phyloP scores from a whole-genome alignment of 1,284 basidiomycete genomes.

The Flammula alnicola region DNA sequence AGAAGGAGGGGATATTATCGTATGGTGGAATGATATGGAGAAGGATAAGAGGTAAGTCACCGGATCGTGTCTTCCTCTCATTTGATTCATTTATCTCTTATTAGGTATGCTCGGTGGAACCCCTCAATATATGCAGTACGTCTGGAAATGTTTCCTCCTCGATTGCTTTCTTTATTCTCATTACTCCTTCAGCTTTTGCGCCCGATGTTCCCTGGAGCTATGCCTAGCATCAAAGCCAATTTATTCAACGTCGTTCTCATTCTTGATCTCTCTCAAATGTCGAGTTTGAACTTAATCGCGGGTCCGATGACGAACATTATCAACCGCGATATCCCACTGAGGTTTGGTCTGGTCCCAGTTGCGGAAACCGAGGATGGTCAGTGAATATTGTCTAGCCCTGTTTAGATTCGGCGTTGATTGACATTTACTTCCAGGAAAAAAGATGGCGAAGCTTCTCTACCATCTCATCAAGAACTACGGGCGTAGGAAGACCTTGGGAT shows the following conservation, averaged over 20 bases:
- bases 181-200: conserved; percentile 60
- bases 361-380: conserved; percentile 61
- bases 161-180: conserved; percentile 3
- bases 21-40: conserved; percentile 92
- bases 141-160: conserved; percentile 3
- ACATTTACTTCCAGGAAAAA: conserved; percentile 47
- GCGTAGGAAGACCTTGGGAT: conserved; percentile 60
- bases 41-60: conserved; percentile 69
- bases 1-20: conserved; percentile 77
- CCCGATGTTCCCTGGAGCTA: conserved; percentile 75
- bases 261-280: conserved; percentile 74
- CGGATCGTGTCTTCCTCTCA: background rate
- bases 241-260: conserved; percentile 82
- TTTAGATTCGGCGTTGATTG: background rate
- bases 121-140: conserved; percentile 54
- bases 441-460: conserved; percentile 77
- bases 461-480: conserved; percentile 71
- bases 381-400: conserved; percentile 23
- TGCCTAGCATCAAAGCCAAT: conserved; percentile 75
- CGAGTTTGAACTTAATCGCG: conserved; percentile 65
- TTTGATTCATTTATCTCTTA: background rate
- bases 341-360: conserved; percentile 85
- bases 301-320: conserved; percentile 72
- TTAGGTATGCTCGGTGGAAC: conserved; percentile 60
- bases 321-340: conserved; percentile 71